Evolutionary conservation across 768 basidiomycete genomes (phyloP), one percentile per base, ranked within the genome.

Genomic region (Boletus barrowsii): DNA sequence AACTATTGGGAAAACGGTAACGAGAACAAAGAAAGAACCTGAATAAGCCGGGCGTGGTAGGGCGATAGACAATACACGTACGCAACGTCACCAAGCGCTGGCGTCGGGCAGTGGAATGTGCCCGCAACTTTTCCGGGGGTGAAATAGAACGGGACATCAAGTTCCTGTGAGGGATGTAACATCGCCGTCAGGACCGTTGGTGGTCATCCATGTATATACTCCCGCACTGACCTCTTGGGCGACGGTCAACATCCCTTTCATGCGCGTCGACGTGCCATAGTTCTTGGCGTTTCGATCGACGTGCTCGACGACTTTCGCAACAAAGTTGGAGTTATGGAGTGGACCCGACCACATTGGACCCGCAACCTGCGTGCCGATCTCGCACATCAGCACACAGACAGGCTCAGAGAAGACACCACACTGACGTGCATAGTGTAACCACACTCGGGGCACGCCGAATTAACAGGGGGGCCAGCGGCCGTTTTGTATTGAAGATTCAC

Each of bases 271-370:
- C 0, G 95, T 98, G 10, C 87, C 86, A 64, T 94, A 98, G 39
- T 78, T 79, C 39, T 76, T 75, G 57, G 80, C 68, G 57, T 86
- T 80, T 15, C 67, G 70, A 53, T 86, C 83, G 13, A 95, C 74
- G 62, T 94, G 89, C 20, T 80, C 75, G 30, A 97, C 74, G 14
- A 96, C 86, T 58, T 82, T 82, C n/a, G 73, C 68, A 6, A 93
- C 78, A 62, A 98, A 99, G 7, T 75, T 76, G 2, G 73, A 61
- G 65, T 93, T 81, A 64, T 99, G 97, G 22, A 99, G 72, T 2
- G 87, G 83, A 2, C 88, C 94, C 6, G 88, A 85, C 97, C 97
- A 98, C 90, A 99, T 95, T 0, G 97, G 97, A 2, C 97, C 97
- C 18, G 89, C 92, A 35, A 94, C 67, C 93, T 96, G 57, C 40